Conservation (phyloP, 2,329 filamentous ascomycete species). For the Claviceps sp. region DNA sequence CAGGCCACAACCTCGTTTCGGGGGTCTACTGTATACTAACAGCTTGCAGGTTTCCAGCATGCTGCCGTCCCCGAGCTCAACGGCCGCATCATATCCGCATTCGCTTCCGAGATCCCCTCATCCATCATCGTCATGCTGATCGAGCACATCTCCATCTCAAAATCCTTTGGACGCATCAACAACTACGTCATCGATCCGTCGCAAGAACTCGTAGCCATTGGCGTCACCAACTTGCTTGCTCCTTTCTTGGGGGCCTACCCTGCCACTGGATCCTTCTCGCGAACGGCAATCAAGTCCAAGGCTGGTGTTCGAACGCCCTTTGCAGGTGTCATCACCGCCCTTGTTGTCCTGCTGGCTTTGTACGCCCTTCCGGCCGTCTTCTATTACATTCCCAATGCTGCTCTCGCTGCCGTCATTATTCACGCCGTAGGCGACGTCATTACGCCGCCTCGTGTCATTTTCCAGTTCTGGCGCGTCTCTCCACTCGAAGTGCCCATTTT, state of each 20-base stretch:
- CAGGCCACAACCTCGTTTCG: no score
- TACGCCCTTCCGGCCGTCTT: slow-evolving; percentile 76
- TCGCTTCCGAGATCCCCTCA: slow-evolving; percentile 54
- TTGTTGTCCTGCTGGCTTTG: slow-evolving; percentile 70
- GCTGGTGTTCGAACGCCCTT: slow-evolving; percentile 79
- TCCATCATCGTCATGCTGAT: slow-evolving; percentile 67
- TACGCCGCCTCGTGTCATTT: slow-evolving; percentile 68
- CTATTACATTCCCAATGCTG: slow-evolving; percentile 72
- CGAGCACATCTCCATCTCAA: slow-evolving; percentile 72
- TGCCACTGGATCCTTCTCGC: slow-evolving; percentile 79
- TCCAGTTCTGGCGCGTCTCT: slow-evolving; percentile 79
- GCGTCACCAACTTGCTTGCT: slow-evolving; percentile 59
- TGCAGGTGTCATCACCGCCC: slow-evolving; percentile 70
- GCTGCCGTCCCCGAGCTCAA: slow-evolving; percentile 53
- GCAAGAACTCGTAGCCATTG: slow-evolving; percentile 67
- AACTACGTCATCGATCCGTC: slow-evolving; percentile 72
- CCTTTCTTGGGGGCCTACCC: slow-evolving; percentile 75
- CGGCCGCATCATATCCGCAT: slow-evolving; percentile 43
- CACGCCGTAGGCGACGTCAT: slow-evolving; percentile 81
- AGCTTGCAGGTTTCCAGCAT: slow-evolving; percentile 47
- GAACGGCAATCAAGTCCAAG: slow-evolving; percentile 90
- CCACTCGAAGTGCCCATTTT: slow-evolving; percentile 76
- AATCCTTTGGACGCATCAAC: slow-evolving; percentile 69
- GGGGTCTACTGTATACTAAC: not conserved
- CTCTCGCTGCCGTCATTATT: slow-evolving; percentile 73